Evolutionary conservation across 805 yeast genomes (phyloP), one percentile per base, ranked within the genome.

Genomic region (Maudiozyma serrabonitensis): DNA sequence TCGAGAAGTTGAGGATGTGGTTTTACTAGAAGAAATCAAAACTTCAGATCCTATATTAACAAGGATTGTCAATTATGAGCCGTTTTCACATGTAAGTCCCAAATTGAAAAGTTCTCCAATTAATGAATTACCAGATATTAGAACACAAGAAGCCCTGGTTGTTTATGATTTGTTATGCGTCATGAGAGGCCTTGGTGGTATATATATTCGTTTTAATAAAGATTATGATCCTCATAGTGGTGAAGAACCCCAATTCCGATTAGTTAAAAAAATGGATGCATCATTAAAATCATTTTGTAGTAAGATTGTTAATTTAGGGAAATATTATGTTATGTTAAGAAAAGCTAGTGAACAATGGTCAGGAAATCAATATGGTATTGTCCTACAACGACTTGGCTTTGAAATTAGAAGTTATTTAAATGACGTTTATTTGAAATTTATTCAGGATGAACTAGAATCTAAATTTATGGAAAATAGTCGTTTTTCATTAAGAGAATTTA

Each of bases 161-260:
- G 71, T 84, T 15, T 73, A 78, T 50, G 99, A 91, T 62, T 61
- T 89, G 9, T 58, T 88, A 19, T 75, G 75, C 56, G 82, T 86
- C 1, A 62, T 93, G 13, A 56, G 81, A 32, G 95, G 95, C 0
- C 66, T 75, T 26, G 95, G 89, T 63, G 97, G 97, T 0, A 72
- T 73, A 19, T 87, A 84, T 59, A 78, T 91, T 35, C 70, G 89
- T 42, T 87, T 76, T 60, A 75, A 82, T 32, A 84, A 79, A 41
- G 70, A 73, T 19, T 87, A 78, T 59, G 78, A 80, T 56, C 80
- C 81, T 0, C 50, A 46, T 58, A 46, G 48, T 15, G 68, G 63
- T 9, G 69, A 66, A 13, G 70, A 74, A 34, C 95, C 95, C 0
- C 91, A 84, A 51, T 89, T 76, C 64, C 75, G 79, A 53, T 76